A percentile compares a stretch with the other conserved stretches of the same genome.
Evolutionary conservation across 495 filamentous ascomycete species (phyloP).

Genomic region (Friedmanniomyces simplex): DNA sequence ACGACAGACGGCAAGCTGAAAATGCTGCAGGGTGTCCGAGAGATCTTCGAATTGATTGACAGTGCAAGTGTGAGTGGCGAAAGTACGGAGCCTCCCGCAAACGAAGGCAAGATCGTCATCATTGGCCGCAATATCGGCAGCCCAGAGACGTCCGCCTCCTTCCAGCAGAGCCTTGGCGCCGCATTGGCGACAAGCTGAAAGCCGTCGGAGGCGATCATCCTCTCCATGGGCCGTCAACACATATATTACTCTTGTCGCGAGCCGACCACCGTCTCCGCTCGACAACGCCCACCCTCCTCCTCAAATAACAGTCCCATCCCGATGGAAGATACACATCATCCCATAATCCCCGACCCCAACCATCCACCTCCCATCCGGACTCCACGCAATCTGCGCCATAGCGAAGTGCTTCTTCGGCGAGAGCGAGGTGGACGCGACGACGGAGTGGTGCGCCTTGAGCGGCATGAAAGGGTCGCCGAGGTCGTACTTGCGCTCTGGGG

Average conservation of each 20-base stretch:
- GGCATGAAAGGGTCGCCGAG: conserved; percentile 40
- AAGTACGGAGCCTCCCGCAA: no score
- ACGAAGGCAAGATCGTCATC: conserved; percentile 17
- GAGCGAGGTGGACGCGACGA: conserved; percentile 30
- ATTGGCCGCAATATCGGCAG: conserved; percentile 17
- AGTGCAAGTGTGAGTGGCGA: conserved; percentile 28
- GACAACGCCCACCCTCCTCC: conserved; percentile 20
- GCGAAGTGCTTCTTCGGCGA: conserved; percentile 31
- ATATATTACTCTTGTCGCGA: no score
- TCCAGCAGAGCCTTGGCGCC: conserved; percentile 9
- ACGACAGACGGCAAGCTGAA: conserved; percentile 51
- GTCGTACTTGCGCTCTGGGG: conserved; percentile 38
- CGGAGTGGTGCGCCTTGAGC: conserved; percentile 38
- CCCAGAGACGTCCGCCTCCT: neutral
- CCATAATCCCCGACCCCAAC: conserved; percentile 49
- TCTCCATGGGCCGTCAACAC: no score
- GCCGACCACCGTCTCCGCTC: no score
- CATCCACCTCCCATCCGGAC: conserved; percentile 48
- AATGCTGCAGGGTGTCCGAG: conserved; percentile 84
- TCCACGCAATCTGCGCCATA: conserved; percentile 53
- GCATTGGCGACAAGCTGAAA: neutral
- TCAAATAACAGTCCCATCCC: conserved; percentile 34
- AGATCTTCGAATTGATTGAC: conserved; percentile 86
- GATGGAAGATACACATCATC: conserved; percentile 41
- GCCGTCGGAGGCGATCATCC: neutral